Base-by-base conservation (phyloP, 2,329 filamentous ascomycete genomes). In the Aureobasidium leucospermi region DNA sequence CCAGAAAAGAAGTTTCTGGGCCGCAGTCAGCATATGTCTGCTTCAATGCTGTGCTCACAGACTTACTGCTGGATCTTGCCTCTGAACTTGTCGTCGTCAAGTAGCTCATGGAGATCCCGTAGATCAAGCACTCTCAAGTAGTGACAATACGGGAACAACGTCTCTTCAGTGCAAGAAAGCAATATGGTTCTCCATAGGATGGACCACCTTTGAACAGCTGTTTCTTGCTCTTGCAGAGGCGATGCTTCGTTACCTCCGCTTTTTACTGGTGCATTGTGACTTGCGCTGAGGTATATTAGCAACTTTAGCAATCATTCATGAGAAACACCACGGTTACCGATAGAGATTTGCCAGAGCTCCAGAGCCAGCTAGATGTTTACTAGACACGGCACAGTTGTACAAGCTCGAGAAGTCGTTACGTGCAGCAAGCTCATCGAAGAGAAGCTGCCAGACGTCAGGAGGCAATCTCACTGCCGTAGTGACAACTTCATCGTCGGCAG, bases 131-230 rank as follows among this genome's bases (percentile, higher is more conserved):
- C 76, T 59, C 80, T 82, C 59, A 90, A 81, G 70, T 87, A 89
- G 39, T 82, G 77, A 66, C 83, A 87, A 68, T 91, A 91, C 0
- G 86, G 86, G 63, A 84, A 86, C 16, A 83, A 73, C 0, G 87
- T 88, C 63, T 76, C 73, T 28, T 79, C 81, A 16, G 55, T 41
- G 60, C 84, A 84, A 8, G 87, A 90, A 7, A 84, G 74, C 60
- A 88, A 81, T 64, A 90, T 82, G 2, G 85, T 85, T 53, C 81
- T 80, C 87, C 87, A 90, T 51, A 88, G 70, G 6, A 81, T 77
- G 1, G 83, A 81, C 80, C 83, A 86, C 71, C 81, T 81, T 58
- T 77, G 76, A 19, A 79, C 74, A n/a, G 75, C 72, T 31, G 76
- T 65, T 36, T 79, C 73, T 63, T 78, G 76, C 53, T 78, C 74